Evolutionary conservation across 2,329 filamentous ascomycete genomes (phyloP).

Genomic region (Fusarium sp.): DNA sequence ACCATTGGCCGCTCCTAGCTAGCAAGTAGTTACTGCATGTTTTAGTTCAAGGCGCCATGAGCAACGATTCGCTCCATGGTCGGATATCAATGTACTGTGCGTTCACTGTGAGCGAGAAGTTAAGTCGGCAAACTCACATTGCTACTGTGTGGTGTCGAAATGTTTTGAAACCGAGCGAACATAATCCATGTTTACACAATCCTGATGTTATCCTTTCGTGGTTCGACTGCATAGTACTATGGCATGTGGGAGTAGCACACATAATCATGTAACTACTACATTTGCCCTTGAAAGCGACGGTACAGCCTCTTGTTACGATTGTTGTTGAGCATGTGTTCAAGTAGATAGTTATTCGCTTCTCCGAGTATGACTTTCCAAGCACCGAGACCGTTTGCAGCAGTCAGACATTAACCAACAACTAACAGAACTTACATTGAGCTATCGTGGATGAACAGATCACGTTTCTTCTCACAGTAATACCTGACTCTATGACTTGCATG

Average conservation of each 20-base stretch:
- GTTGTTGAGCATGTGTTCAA: too few relatives aligned
- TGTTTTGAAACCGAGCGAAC: conserved; percentile 10
- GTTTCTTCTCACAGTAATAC: not conserved
- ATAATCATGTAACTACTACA: not conserved
- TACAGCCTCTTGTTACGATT: too few relatives aligned
- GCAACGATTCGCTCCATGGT: conserved; percentile 16
- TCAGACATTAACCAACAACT: not conserved
- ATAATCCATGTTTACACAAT: not conserved
- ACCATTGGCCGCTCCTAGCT: conserved; percentile 35
- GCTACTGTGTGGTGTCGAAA: not conserved
- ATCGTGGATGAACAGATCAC: not conserved
- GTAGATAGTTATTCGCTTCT: not conserved
- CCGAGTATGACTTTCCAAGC: too few relatives aligned
- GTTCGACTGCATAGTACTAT: not conserved
- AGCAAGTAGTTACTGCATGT: conserved; percentile 11
- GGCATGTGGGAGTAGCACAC: not conserved
- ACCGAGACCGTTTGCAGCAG: too few relatives aligned
- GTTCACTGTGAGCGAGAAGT: conserved; percentile 26
- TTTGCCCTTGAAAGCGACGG: too few relatives aligned
- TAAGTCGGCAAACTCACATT: conserved; percentile 19
- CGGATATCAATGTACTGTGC: conserved; percentile 29
- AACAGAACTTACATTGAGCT: too few relatives aligned
- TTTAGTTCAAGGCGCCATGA: conserved; percentile 43
- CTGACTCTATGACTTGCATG: not conserved
- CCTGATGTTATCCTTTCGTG: not conserved